Conservation (phyloP, 495 filamentous ascomycete genomes). For the Chaetomidium leptoderma region DNA sequence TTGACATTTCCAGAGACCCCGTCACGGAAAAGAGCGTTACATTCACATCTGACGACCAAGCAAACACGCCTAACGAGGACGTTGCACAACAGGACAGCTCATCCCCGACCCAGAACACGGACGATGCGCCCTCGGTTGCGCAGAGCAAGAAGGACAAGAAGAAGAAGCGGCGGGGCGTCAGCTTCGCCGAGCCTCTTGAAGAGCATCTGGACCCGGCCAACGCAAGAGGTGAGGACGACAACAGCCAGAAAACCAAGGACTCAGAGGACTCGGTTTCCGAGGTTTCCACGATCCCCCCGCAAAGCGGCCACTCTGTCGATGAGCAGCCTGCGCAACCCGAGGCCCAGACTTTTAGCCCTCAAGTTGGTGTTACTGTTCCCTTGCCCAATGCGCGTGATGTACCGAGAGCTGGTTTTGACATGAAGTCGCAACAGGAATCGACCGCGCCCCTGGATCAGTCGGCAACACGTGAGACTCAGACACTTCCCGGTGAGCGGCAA, state of each 20-base stretch:
- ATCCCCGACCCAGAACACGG: conserved; percentile 2
- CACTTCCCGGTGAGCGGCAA: conserved; percentile 11
- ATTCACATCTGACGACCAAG: conserved; percentile 2
- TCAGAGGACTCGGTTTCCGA: conserved; percentile 19
- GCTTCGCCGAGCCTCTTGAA: conserved; percentile 28
- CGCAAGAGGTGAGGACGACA: conserved; percentile 27
- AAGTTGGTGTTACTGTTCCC: conserved; percentile 19
- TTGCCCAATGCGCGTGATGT: conserved; percentile 15
- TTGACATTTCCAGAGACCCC: not conserved
- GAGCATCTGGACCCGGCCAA: conserved; percentile 18
- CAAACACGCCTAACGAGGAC: not conserved
- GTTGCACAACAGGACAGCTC: not conserved
- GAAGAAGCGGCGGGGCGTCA: conserved; percentile 39
- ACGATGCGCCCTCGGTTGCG: conserved; percentile 8
- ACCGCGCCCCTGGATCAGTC: conserved; percentile 7
- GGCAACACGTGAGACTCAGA: conserved; percentile 8
- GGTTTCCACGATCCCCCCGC: conserved; percentile 11
- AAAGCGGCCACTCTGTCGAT: conserved; percentile 10
- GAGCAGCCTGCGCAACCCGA: conserved; percentile 10
- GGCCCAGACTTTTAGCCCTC: conserved; percentile 11
- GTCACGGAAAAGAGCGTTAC: conserved; percentile 6
- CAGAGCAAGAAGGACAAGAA: conserved; percentile 25
- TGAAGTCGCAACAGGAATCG: conserved; percentile 17
- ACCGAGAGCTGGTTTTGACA: conserved; percentile 18
- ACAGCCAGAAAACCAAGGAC: conserved; percentile 16